Conservation (phyloP, 208 protist species). For the Trypanosoma congolense region DNA sequence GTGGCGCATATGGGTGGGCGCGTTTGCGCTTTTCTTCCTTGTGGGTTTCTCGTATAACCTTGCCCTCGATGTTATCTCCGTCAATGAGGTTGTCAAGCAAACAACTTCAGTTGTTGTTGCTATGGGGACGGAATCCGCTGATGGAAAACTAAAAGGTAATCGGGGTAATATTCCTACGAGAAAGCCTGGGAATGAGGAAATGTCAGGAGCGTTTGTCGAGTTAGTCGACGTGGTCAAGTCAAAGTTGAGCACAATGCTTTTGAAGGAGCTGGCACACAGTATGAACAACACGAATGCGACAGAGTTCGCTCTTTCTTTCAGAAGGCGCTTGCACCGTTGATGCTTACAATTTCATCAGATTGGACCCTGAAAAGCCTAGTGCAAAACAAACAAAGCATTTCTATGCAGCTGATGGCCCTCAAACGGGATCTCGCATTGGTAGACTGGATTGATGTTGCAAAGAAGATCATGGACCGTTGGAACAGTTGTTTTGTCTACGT, state of each 20-base stretch:
- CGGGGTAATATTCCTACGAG: not conserved
- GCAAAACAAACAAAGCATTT: slow-evolving; percentile 1
- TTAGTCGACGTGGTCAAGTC: slow-evolving; percentile 13
- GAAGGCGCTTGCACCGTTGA: slow-evolving; percentile 6
- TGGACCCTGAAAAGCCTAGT: slow-evolving; percentile 4
- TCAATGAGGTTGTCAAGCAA: slow-evolving; percentile 38
- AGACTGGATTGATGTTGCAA: slow-evolving; percentile 31
- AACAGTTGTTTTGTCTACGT: slow-evolving; percentile 24
- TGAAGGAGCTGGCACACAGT: slow-evolving; percentile 35
- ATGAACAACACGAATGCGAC: slow-evolving; percentile 53
- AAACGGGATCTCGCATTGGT: slow-evolving; percentile 7
- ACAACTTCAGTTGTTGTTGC: slow-evolving; percentile 43
- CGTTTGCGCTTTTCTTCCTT: slow-evolving; percentile 40
- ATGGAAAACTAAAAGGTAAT: not conserved
- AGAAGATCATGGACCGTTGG: slow-evolving; percentile 25
- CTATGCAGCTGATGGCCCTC: not conserved
- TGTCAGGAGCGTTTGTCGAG: slow-evolving; percentile 4
- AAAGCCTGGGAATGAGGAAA: not conserved
- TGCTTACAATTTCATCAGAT: slow-evolving; percentile 7
- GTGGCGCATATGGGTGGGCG: slow-evolving; percentile 37
- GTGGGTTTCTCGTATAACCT: slow-evolving; percentile 40
- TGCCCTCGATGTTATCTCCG: slow-evolving; percentile 39
- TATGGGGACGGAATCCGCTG: slow-evolving; percentile 10
- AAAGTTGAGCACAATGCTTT: slow-evolving; percentile 28
- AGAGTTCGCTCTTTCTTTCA: slow-evolving; percentile 20